Evolutionary conservation across 805 yeast genomes (phyloP).

Genomic region (Metschnikowia similis): DNA sequence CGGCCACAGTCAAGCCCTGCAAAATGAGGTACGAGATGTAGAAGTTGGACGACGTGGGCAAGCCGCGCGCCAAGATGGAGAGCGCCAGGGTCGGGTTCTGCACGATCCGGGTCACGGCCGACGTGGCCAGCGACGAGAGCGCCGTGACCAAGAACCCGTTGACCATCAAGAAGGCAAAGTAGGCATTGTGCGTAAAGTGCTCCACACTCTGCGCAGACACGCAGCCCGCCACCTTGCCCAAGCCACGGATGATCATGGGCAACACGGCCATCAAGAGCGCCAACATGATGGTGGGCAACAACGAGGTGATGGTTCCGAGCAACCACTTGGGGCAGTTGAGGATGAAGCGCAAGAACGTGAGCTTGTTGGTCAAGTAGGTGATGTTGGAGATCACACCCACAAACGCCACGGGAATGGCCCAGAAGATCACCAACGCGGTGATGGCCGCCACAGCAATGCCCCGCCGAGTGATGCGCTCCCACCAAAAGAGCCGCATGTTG

Average conservation of each 20-base stretch:
- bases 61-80: conserved; percentile 55
- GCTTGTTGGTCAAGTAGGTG: conserved; percentile 55
- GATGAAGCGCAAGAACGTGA: conserved; percentile 47
- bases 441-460: conserved; percentile 51
- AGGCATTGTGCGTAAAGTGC: conserved; percentile 60
- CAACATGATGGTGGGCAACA: conserved; percentile 64
- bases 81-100: conserved; percentile 56
- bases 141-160: conserved; percentile 72
- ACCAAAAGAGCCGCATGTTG: conserved; percentile 74
- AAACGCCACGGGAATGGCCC: conserved; percentile 79
- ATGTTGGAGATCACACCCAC: conserved; percentile 72
- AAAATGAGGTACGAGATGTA: conserved; percentile 62
- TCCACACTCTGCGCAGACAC: conserved; percentile 57
- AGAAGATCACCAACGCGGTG: conserved; percentile 52
- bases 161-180: conserved; percentile 65
- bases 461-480: conserved; percentile 61
- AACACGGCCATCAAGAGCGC: conserved; percentile 62
- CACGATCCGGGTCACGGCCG: conserved; percentile 59
- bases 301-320: conserved; percentile 62
- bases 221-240: conserved; percentile 60
- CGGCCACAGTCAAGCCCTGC: conserved; percentile 64
- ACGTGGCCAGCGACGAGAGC: conserved; percentile 65
- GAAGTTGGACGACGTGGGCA: conserved; percentile 73
- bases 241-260: conserved; percentile 59
- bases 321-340: conserved; percentile 49